Evolutionary conservation across 768 basidiomycete species (phyloP).

Genomic region (Lentinula detonsa): DNA sequence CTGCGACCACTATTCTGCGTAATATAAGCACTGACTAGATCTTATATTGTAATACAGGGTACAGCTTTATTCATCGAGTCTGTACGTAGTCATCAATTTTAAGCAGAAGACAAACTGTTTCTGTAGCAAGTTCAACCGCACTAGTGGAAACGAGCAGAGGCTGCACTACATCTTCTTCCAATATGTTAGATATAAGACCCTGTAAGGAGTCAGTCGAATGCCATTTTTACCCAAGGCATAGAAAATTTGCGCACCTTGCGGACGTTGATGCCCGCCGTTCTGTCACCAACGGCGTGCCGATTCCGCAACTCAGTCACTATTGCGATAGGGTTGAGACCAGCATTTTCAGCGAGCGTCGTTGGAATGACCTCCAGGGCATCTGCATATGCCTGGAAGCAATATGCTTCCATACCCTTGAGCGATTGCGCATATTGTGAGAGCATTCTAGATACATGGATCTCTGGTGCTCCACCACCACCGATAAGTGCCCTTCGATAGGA

Average conservation of each 20-base stretch:
- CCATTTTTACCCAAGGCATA: too few relatives aligned
- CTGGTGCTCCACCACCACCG: constrained; percentile 94
- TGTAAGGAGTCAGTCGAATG: constrained; percentile 20
- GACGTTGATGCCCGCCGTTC: constrained; percentile 96
- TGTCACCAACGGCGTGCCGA: constrained; percentile 91
- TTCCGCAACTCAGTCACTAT: constrained; percentile 98
- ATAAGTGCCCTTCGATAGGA: constrained; percentile 67
- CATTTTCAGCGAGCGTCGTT: constrained; percentile 96
- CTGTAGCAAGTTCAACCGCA: constrained; percentile 91
- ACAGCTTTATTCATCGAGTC: constrained; percentile 40
- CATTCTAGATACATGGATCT: constrained; percentile 92
- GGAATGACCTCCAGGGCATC: constrained; percentile 98
- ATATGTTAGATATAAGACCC: constrained; percentile 95
- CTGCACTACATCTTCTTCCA: constrained; percentile 97
- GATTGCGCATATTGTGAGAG: constrained; percentile 89
- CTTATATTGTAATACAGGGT: not conserved
- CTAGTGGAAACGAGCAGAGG: constrained; percentile 93
- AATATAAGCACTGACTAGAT: not conserved
- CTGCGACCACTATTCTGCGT: not conserved
- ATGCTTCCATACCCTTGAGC: constrained; percentile 96
- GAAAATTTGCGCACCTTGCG: constrained; percentile 62
- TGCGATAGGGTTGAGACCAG: constrained; percentile 94
- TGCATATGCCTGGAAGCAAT: constrained; percentile 98
- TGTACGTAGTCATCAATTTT: constrained; percentile 96
- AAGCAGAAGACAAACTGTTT: constrained; percentile 93